Evolutionary conservation across 2,329 filamentous ascomycete species (phyloP), one percentile per base, ranked within the genome.

Genomic region (Calonectria honghensis): DNA sequence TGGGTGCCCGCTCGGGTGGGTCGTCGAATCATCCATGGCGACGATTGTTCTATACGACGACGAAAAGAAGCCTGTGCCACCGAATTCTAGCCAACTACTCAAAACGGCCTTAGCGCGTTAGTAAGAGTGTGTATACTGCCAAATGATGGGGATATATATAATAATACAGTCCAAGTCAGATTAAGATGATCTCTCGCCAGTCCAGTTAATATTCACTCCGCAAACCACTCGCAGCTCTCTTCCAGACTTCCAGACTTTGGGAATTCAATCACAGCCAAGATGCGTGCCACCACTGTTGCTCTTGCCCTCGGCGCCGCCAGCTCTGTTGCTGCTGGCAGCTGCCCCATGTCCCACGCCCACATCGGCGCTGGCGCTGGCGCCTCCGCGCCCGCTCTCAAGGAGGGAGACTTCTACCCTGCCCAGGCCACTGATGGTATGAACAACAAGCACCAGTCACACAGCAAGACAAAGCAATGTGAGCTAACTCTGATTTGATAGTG

Each of bases 401-500:
- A 59, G 66, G 66, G 66, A 48, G 39, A 29, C 3, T 68, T 41
- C 27, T 18, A 16, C 32, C 27, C 51, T 18, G 32, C 66, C n/a
- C 45, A n/a, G 27, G 2, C 35, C 18, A 29, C 27, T 10, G 66
- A 68, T 24, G 37, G 66, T 68, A 57, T 20, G 51, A 59, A 7
- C 24, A 14, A 68, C 2, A 14, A 41, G 13, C 16, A 6, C 7
- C 31, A 6, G 3, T 16, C 18, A 32, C 14, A 54, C 7, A 31
- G 2, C 24, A 64, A 29, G 18, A 13, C 20, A 24, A 24, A 24
- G 24, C 24, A 24, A 31, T 9, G 24, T 54, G 18, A 20, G 29
- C 66, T 68, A 48, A 68, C 14, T 27, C 20, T n/a, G 31, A 6
- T 27, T 51, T 24, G 54, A 50, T 31, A 70, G 68, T 70, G 54